Conservation (phyloP, 2,329 filamentous ascomycete genomes). For the Cladosporium cucumerinum region DNA sequence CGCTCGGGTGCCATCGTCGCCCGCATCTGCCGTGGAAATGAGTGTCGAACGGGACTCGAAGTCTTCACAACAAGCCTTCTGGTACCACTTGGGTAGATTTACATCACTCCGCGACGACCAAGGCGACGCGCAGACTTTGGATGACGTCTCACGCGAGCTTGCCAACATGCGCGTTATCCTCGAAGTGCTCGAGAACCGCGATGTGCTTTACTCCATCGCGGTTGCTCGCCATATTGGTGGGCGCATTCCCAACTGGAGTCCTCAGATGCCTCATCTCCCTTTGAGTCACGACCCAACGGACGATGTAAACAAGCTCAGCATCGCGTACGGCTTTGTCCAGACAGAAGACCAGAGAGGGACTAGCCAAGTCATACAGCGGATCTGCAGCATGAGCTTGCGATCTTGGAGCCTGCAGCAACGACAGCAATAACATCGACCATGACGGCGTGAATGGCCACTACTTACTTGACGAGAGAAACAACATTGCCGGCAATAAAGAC, state of each 20-base stretch:
- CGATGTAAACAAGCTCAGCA: conserved; percentile 43
- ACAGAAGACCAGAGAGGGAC: conserved; percentile 45
- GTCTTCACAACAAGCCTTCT: conserved; percentile 53
- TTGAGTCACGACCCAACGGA: conserved; percentile 37
- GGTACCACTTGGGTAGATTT: conserved; percentile 73
- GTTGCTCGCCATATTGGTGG: conserved; percentile 72
- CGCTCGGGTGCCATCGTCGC: conserved; percentile 51
- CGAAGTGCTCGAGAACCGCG: conserved; percentile 78
- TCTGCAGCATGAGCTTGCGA: conserved; percentile 49
- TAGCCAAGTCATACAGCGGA: conserved; percentile 47
- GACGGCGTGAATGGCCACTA: not conserved
- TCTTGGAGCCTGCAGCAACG: conserved; percentile 34
- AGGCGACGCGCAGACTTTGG: conserved; percentile 49
- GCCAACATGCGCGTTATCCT: conserved; percentile 65
- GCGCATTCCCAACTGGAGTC: conserved; percentile 46
- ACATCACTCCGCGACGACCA: conserved; percentile 63
- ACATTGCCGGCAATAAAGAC: not conserved
- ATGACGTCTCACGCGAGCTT: conserved; percentile 55
- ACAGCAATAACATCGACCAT: not conserved
- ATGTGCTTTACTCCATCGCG: conserved; percentile 85
- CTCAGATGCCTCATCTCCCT: conserved; percentile 24
- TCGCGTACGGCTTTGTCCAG: conserved; percentile 49
- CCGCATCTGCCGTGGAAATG: conserved; percentile 32
- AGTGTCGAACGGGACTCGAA: conserved; percentile 48
- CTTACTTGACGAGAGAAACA: not conserved